Evolutionary conservation across 371 early-diverging fungal species (phyloP), one percentile per base, ranked within the genome.

Genomic region (Saksenaea oblongispora): DNA sequence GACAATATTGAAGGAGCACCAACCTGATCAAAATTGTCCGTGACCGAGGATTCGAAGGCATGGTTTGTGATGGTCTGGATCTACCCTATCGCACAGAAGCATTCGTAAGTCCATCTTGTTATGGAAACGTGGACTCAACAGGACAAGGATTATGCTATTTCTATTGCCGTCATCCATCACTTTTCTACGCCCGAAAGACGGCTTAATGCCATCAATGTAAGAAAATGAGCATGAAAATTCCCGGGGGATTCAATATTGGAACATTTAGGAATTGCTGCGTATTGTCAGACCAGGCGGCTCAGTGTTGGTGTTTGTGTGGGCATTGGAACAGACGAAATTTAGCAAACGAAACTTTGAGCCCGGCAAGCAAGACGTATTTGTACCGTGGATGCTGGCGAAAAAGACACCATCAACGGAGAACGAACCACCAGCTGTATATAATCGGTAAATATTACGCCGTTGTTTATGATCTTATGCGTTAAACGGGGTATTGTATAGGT

Each of bases 121-220:
- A 47, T 66, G 11, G 22, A 3, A 39, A 11, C 34, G 34, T 27
- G 2, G 39, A 3, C 54, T 39, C 37, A 56, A 35, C 26, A 42
- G 17, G 26, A 34, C 17, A 53, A 93, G 93, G 98, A 98, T 74
- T 97, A 94, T 83, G 65, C 54, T 1, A 87, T 97, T 31, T 95
- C 95, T 0, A 97, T 98, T 62, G 98, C 98, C 11, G 98, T 96
- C 14, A 94, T 98, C 36, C 98, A 98, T 76, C 98, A 98, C 73
- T 91, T 98, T 54, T 84, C 95, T 9, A 86, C 92, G 0, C 83
- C 84, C 0, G 92, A 92, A 61, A 82, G 98, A 53, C 73, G 98
- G 44, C 41, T 75, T 13, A 73, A 71, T 8, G 98, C 97, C 0
- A 74, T 93, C 1, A 72, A 85, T 42, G 85, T 78, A 62, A 34